Conservation (phyloP, 2,329 filamentous ascomycete genomes). For the Fusarium sp. region DNA sequence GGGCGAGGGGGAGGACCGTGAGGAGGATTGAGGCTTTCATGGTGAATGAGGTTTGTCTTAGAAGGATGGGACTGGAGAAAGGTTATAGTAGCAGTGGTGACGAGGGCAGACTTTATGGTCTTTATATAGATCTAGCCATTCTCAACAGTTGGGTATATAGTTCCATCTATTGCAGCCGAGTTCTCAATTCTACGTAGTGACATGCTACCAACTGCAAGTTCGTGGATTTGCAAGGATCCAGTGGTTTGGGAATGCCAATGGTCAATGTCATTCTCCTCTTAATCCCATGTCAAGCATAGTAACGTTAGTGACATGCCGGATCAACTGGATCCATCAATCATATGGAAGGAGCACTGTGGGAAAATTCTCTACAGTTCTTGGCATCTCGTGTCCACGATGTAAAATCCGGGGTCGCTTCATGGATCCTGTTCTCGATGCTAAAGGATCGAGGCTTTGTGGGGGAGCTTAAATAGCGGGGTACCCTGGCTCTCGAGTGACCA, state of each 20-base stretch:
- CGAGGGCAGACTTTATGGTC: fast-evolving
- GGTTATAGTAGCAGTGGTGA: too few species aligned
- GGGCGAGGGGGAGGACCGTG: constrained; percentile 36
- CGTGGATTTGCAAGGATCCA: background rate
- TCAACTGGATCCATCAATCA: constrained; percentile 17
- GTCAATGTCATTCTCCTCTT: too few species aligned
- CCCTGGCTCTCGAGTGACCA: too few species aligned
- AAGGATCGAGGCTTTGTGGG: constrained; percentile 5
- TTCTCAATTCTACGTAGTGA: background rate
- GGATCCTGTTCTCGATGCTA: background rate
- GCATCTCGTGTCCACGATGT: background rate
- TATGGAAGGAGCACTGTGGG: too few species aligned
- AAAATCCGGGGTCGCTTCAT: constrained; percentile 8
- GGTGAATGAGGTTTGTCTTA: background rate
- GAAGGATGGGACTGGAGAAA: too few species aligned
- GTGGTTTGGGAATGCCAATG: background rate
- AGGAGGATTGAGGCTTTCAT: constrained; percentile 45
- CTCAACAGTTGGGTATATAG: background rate
- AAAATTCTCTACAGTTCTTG: background rate
- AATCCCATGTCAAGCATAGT: background rate
- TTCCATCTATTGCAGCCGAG: background rate
- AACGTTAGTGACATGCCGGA: background rate
- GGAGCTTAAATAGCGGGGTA: constrained; percentile 11
- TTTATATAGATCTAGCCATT: background rate
- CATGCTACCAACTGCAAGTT: background rate